phyloP scores from a whole-genome alignment of 2,329 filamentous ascomycete genomes.

The Nigrograna mackinnonii region DNA sequence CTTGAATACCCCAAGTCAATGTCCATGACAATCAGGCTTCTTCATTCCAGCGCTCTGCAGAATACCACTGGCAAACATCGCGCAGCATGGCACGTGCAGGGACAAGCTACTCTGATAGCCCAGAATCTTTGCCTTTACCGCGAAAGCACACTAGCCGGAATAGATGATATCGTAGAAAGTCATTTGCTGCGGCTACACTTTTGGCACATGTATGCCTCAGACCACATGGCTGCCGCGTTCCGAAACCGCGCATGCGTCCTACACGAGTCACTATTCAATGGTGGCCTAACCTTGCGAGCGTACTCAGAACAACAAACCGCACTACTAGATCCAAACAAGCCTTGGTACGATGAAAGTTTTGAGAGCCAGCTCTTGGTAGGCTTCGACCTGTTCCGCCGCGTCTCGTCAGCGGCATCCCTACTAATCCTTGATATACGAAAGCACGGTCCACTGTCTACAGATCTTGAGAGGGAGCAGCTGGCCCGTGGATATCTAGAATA shows the following conservation, averaged over 20 bases:
- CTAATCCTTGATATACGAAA: slow-evolving; percentile 1
- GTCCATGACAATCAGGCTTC: slow-evolving; percentile 1
- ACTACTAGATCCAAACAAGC: not conserved
- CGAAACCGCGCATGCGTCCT: slow-evolving; percentile 1
- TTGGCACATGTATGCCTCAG: slow-evolving; percentile 4
- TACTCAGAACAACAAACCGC: slow-evolving; percentile 9
- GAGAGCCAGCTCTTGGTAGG: not conserved
- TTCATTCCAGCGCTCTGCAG: slow-evolving; percentile 3
- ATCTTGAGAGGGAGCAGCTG: not conserved
- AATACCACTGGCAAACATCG: slow-evolving; percentile 1
- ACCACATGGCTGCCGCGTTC: slow-evolving; percentile 1
- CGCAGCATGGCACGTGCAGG: slow-evolving; percentile 2
- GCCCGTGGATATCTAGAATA: not conserved
- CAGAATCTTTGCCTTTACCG: slow-evolving; percentile 1
- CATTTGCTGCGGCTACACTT: slow-evolving; percentile 2
- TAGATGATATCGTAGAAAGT: not conserved
- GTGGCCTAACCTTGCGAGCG: not conserved
- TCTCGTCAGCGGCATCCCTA: not conserved
- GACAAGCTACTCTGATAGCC: slow-evolving; percentile 4
- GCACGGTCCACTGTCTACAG: not conserved
- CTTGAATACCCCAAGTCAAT: slow-evolving; percentile 4
- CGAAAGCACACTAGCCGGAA: not conserved
- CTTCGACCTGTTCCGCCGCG: not conserved
- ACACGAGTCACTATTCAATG: slow-evolving; percentile 2
- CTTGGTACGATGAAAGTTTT: slow-evolving; percentile 1